Base-by-base conservation (phyloP, 2,329 filamentous ascomycete species). In the Fusarium sterilihyphosum region DNA sequence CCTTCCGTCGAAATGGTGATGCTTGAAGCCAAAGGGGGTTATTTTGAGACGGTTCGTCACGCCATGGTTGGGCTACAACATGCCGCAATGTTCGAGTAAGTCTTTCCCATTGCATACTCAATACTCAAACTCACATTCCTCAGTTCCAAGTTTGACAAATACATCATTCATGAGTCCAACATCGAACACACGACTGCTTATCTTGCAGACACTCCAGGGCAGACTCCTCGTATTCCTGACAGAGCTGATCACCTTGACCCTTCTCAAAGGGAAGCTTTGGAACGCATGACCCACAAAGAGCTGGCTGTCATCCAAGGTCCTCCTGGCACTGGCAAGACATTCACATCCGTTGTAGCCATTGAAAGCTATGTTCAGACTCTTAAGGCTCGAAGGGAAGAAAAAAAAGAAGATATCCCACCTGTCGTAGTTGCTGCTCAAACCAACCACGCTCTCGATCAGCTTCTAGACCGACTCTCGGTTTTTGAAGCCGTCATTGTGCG, bases 371-470 rank as follows among this genome's bases (percentile, higher is more conserved):
- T 82, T 4, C 90, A 89, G 53, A 85, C 92, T 3, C 84, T 95
- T 61, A 86, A 89, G 77, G 79, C 81, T 5, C 77, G 79, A 4
- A 85, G 82, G 0, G 90, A 92, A 0, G 90, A 92, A 65, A 52
- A 49, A 20, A 44, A 52, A 6, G 35, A 63, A 10, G 3, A 64
- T 11, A 40, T 46, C 6, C 61, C 73, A 4, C 93, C 93, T 0
- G 91, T 98, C 37, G 87, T 98, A 26, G 86, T 98, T 8, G 89
- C 94, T 0, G 94, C 94, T 13, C 94, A 98, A 77, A 98, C 95
- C 0, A 98, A 98, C 67, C 94, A 98, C 81, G 95, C 95, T 0
- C 84, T 98, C 1, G 95, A 98, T 76, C 95, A 98, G 79, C 85
- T 98, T 0, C 85, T 98, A 0, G 83, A 84, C 2, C 89, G 92